Evolutionary conservation across 75 land plant species (phyloP), one percentile per base, ranked within the genome.

Genomic region (Larix kaempferi): DNA sequence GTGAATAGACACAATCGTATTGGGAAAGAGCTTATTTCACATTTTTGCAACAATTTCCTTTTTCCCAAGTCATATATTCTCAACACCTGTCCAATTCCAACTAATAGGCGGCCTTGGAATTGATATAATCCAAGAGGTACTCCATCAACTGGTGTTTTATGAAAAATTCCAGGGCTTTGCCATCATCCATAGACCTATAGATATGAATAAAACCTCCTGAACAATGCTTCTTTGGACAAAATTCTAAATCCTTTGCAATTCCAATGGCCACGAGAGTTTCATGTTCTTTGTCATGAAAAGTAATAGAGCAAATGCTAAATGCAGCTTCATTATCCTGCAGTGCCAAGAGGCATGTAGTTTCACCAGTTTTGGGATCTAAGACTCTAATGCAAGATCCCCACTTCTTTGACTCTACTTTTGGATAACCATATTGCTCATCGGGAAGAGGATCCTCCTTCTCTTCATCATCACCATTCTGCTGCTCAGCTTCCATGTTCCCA

Each of bases 311-410:
- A 17, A 95, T 63, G 63, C 99, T 97, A 64, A 97, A 93, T 54
- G 99, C 99, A 74, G 99, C 95, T 80, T 97, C 99, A 83, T 97
- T 91, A 41, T 95, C 98, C 81, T 95, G 99, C 83, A 97, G 88
- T 86, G 91, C 95, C 80, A 97, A 73, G 39, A 97, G 79, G 83
- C 95, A 92, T 41, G 98, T 91, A 41, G 99, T 94, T 8, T 75
- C 87, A 23, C 88, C 79, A 61, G 91, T 74, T 88, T 84, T 92
- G 56, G 99, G 95, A 73, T 97, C 99, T 77, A 97, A 85, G 71
- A 97, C 88, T 76, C 99, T 79, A 66, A 97, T 94, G 80, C 99
- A 97, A 64, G 99, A 97, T 19, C 86, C 99, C 99, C 99, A 97
- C 82, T 84, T 94, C 15, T 79, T 89, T 19, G 99, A 87, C 77